Evolutionary conservation across 2,329 filamentous ascomycete genomes (phyloP).

Genomic region (Sarocladiaceae sp.): DNA sequence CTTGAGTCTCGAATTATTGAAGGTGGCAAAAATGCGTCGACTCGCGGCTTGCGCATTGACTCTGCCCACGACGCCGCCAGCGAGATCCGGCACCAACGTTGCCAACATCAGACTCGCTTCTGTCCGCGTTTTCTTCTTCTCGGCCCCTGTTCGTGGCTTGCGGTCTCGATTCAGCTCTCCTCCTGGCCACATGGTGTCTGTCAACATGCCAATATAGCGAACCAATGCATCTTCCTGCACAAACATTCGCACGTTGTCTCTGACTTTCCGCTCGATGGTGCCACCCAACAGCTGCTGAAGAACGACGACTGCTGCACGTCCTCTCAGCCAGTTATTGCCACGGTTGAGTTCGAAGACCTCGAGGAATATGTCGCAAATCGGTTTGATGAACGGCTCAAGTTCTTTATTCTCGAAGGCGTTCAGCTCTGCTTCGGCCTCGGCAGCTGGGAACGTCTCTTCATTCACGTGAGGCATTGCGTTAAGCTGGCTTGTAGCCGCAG

Average conservation of each 20-base stretch:
- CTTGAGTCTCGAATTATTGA: conserved; percentile 92
- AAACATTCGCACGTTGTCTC: conserved; percentile 73
- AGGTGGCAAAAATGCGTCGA: conserved; percentile 79
- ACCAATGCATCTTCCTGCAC: conserved; percentile 75
- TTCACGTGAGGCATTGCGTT: conserved; percentile 48
- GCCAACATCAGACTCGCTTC: conserved; percentile 88
- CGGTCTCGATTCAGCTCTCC: conserved; percentile 49
- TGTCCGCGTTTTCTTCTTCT: conserved; percentile 75
- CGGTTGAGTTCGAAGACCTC: conserved; percentile 93
- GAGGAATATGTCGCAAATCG: conserved; percentile 95
- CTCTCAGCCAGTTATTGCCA: conserved; percentile 95
- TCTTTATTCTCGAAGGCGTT: conserved; percentile 89
- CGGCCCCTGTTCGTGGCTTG: conserved; percentile 57
- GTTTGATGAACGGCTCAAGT: conserved; percentile 93
- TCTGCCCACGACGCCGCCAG: conserved; percentile 87
- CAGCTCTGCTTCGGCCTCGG: conserved; percentile 89
- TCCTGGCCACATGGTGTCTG: conserved; percentile 77
- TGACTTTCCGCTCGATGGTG: conserved; percentile 92
- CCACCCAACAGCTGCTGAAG: conserved; percentile 93
- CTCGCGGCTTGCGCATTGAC: conserved; percentile 89
- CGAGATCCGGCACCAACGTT: conserved; percentile 85
- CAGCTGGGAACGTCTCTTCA: conserved; percentile 48
- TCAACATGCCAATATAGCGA: conserved; percentile 69
- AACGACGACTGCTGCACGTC: conserved; percentile 91
- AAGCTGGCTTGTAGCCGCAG: conserved; percentile 65